Conservation (phyloP, 768 basidiomycete genomes). For the Mycena capillaripes region DNA sequence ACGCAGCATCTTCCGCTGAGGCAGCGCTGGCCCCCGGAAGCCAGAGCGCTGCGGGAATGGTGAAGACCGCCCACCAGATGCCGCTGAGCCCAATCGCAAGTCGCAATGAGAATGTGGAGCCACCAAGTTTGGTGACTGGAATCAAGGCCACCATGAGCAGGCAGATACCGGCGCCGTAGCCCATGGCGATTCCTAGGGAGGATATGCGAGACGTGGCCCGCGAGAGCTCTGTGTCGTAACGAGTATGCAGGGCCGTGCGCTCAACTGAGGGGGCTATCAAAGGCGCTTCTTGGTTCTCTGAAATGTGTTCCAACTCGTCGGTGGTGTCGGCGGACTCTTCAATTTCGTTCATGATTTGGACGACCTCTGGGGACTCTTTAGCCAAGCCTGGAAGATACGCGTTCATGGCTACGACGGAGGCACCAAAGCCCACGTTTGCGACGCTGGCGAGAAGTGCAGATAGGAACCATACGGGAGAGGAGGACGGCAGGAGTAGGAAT, state of each 20-base stretch:
- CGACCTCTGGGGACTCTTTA: constrained; percentile 72
- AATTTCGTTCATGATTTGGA: constrained; percentile 53
- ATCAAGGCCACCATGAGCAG: constrained; percentile 81
- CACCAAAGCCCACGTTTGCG: constrained; percentile 91
- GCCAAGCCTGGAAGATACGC: constrained; percentile 87
- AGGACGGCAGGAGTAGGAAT: constrained; percentile 82
- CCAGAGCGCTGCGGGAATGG: constrained; percentile 83
- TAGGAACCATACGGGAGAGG: constrained; percentile 77
- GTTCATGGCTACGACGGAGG: constrained; percentile 91
- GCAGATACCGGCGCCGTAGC: constrained; percentile 87
- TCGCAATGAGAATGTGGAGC: constrained; percentile 83
- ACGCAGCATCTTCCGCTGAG: constrained; percentile 24
- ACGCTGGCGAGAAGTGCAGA: constrained; percentile 78
- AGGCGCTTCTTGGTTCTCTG: constrained; percentile 53
- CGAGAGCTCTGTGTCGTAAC: constrained; percentile 74
- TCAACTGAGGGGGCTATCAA: constrained; percentile 49
- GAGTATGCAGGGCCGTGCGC: constrained; percentile 45
- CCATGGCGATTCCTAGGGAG: constrained; percentile 86
- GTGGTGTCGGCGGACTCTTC: constrained; percentile 36
- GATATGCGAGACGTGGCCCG: constrained; percentile 88
- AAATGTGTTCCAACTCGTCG: constrained; percentile 37
- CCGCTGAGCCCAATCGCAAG: constrained; percentile 90
- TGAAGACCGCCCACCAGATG: constrained; percentile 89
- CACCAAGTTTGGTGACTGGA: constrained; percentile 80
- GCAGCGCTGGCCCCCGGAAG: constrained; percentile 60